These are phyloP conservation scores for Perkinsus chesapeaki DNA, from an alignment of 169 alveolate genomes.

Conservation along the genomic window DNA sequence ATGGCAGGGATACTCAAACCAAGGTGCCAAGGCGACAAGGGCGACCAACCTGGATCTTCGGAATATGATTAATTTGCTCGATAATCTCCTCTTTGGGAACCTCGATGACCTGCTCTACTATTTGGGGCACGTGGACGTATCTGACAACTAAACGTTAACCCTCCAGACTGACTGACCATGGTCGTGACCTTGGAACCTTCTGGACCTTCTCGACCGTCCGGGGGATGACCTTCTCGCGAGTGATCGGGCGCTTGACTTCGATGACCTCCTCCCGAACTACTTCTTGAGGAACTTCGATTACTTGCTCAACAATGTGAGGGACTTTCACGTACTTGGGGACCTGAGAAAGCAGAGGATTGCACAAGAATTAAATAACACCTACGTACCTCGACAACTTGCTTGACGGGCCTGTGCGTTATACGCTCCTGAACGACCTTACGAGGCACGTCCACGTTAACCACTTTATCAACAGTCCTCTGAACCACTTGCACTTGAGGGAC, in stretches of 20 bases:
- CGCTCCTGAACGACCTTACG: neutral
- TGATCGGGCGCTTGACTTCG: neutral
- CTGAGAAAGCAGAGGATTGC: neutral
- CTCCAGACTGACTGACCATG: neutral
- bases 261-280: neutral
- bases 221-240: neutral
- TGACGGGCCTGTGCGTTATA: neutral
- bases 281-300: neutral
- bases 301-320: neutral
- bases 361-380: neutral
- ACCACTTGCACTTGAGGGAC: constrained; percentile 60
- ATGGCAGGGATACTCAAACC: neutral
- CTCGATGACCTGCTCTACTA: neutral
- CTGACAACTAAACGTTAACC: neutral
- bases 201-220: neutral
- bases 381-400: neutral
- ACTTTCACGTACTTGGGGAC: neutral
- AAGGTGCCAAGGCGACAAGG: neutral
- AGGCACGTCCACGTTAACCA: neutral
- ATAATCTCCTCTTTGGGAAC: neutral
- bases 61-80: neutral
- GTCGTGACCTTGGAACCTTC: neutral
- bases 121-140: neutral
- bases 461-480: neutral
- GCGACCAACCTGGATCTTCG: neutral